Conservation (phyloP, 352 stramenopile genomes). For the Phytophthora pluvialis region DNA sequence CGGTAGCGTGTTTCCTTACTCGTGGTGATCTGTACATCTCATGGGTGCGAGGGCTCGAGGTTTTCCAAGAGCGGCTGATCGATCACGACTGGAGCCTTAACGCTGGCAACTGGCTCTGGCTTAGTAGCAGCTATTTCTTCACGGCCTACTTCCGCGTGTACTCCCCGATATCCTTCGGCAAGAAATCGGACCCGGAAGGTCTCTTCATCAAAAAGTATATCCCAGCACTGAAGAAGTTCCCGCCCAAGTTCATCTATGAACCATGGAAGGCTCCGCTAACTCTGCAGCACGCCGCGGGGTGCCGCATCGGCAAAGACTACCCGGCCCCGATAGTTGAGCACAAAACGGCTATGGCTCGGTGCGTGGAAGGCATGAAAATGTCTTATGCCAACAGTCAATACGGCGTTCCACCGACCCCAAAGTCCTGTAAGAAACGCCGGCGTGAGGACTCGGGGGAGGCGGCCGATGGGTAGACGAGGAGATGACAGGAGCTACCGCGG, state of each 20-base stretch:
- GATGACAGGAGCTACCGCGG: too few relatives aligned
- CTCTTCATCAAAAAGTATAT: slow-evolving; percentile 94
- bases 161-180: slow-evolving; percentile 92
- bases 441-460: slow-evolving; percentile 17
- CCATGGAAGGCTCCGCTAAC: slow-evolving; percentile 94
- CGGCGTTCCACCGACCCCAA: slow-evolving; percentile 23
- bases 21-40: slow-evolving; percentile 95
- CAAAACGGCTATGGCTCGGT: slow-evolving; percentile 85
- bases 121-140: slow-evolving; percentile 96
- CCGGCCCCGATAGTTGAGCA: slow-evolving; percentile 95
- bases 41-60: slow-evolving; percentile 93
- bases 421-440: slow-evolving; percentile 21
- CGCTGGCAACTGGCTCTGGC: slow-evolving; percentile 98
- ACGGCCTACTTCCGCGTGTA: slow-evolving; percentile 98
- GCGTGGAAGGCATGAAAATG: slow-evolving; percentile 91
- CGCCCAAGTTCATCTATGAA: slow-evolving; percentile 97
- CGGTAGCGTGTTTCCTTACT: slow-evolving; percentile 98
- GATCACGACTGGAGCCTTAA: slow-evolving; percentile 98
- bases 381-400: slow-evolving; percentile 75
- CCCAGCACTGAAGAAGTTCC: slow-evolving; percentile 89
- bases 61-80: slow-evolving; percentile 94
- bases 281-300: slow-evolving; percentile 84
- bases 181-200: slow-evolving; percentile 95
- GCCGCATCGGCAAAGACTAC: slow-evolving; percentile 93
- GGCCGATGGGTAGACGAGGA: neutral